Conservation (phyloP, 2,329 filamentous ascomycete genomes). For the Dryadomyces quercivorus region DNA sequence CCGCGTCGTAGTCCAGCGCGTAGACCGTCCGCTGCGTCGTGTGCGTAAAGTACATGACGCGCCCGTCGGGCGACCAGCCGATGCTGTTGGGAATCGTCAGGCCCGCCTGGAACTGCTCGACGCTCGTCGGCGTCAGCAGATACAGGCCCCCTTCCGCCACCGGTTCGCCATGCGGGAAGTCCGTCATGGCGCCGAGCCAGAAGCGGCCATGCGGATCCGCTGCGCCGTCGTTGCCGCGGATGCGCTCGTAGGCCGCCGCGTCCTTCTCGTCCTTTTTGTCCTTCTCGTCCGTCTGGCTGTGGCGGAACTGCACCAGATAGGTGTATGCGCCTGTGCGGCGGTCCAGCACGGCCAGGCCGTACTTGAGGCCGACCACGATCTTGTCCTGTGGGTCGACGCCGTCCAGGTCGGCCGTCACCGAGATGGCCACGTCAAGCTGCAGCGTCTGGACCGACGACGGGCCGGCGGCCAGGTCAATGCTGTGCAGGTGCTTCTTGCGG, state of each 20-base stretch:
- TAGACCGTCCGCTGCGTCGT: slow-evolving; percentile 59
- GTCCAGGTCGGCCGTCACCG: slow-evolving; percentile 69
- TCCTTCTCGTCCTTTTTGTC: too few species aligned
- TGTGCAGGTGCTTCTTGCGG: slow-evolving; percentile 61
- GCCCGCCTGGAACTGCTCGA: slow-evolving; percentile 43
- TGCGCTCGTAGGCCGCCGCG: slow-evolving; percentile 31
- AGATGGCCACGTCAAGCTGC: slow-evolving; percentile 41
- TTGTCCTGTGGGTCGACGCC: slow-evolving; percentile 47
- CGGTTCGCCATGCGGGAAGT: slow-evolving; percentile 46
- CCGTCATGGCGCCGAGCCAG: slow-evolving; percentile 81
- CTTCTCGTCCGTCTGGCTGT: slow-evolving; percentile 14
- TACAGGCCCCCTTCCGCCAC: slow-evolving; percentile 57
- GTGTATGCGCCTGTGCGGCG: slow-evolving; percentile 42
- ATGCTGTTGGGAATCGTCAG: slow-evolving; percentile 78
- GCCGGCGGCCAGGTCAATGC: slow-evolving; percentile 52
- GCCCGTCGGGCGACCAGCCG: slow-evolving; percentile 62
- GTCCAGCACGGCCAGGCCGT: slow-evolving; percentile 69
- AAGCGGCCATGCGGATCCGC: slow-evolving; percentile 71
- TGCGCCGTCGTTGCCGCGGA: slow-evolving; percentile 70
- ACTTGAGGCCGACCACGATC: slow-evolving; percentile 69
- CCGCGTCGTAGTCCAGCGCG: slow-evolving; percentile 59
- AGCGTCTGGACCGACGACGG: slow-evolving; percentile 50
- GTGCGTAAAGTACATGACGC: slow-evolving; percentile 74
- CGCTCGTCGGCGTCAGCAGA: slow-evolving; percentile 48
- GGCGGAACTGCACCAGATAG: slow-evolving; percentile 37